Base-by-base conservation (phyloP, 148 eudicot genomes). In the Polygonum maritimum region DNA sequence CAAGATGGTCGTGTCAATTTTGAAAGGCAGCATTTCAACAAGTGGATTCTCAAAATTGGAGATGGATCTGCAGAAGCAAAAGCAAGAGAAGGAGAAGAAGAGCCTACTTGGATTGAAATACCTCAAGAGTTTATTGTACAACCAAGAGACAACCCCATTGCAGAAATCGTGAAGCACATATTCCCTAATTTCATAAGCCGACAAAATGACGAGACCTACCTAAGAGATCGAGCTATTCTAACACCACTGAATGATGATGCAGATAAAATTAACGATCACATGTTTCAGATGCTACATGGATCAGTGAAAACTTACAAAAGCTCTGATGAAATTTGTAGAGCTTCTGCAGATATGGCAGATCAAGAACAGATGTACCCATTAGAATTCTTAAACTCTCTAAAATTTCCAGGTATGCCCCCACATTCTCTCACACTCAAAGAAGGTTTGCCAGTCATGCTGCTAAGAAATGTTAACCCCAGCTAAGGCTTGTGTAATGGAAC, bases 401-500 rank as follows among this genome's bases (percentile, higher is more conserved):
- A 73, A 2, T n/a, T 73, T 2, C 4, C 39, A 21, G 1, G 75
- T 6, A 22, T 73, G 6, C 18, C 36, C 12, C 47, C 47, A 4
- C 75, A 45, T 47, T 33, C 31, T 6, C 19, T 47, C 15, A 15
- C 21, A 6, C 38, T 47, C 2, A 73, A 73, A 22, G 75, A 7
- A 22, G 16, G 54, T 2, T 22, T 33, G 18, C 4, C 35, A 39
- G 36, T 47, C 0, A 48, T 45, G 9, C 54, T 73, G 1, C 31
- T 18, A 19, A n/a, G 54, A 41, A 44, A 45, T 73, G 52, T 73
- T 6, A 33, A 73, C 11, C 55, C 75, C 19, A n/a, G 12, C 3
- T 4, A 22, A 33, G 74, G 74, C 1, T n/a, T 71, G 26, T 71
- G 52, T 39, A 71, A 71, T 44, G 36, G 33, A n/a, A 73, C 75